A percentile compares a stretch with the other conserved stretches of the same genome.
Conservation (phyloP, 2,329 filamentous ascomycete species). For the Ceratocystiopsis brevicomis region DNA sequence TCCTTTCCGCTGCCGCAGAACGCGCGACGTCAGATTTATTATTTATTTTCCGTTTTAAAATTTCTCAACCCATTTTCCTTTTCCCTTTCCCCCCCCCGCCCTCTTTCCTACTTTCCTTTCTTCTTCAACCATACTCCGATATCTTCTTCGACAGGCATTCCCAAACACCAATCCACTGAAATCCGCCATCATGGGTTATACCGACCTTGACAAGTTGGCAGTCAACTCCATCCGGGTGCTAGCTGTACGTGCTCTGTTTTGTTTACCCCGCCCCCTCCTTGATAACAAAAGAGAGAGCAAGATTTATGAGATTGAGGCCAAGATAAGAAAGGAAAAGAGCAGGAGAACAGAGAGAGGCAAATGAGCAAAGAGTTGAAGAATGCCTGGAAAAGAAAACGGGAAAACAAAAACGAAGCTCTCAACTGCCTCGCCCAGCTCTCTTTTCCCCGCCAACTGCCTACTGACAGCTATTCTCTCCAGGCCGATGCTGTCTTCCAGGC, state of each 20-base stretch:
- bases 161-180: not conserved
- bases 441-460: too few species aligned
- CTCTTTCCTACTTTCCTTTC: constrained; percentile 6
- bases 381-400: too few species aligned
- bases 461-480: constrained; percentile 26
- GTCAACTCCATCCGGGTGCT: constrained; percentile 97
- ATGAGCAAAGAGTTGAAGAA: too few species aligned
- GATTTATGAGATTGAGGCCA: too few species aligned
- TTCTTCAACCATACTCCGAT: constrained; percentile 6
- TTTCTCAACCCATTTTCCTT: constrained; percentile 4
- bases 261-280: not conserved
- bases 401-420: too few species aligned
- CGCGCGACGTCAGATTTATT: too few species aligned
- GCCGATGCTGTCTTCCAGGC: constrained; percentile 92
- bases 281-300: too few species aligned
- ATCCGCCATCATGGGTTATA: constrained; percentile 59
- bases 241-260: constrained; percentile 50
- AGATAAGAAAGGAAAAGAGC: too few species aligned
- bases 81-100: constrained; percentile 11
- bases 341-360: too few species aligned
- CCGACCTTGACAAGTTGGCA: constrained; percentile 70
- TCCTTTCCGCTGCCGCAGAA: not conserved
- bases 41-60: too few species aligned
- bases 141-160: constrained; percentile 3
- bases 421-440: too few species aligned